phyloP scores from a whole-genome alignment of 805 yeast species.

The Osmozyma mogii region DNA sequence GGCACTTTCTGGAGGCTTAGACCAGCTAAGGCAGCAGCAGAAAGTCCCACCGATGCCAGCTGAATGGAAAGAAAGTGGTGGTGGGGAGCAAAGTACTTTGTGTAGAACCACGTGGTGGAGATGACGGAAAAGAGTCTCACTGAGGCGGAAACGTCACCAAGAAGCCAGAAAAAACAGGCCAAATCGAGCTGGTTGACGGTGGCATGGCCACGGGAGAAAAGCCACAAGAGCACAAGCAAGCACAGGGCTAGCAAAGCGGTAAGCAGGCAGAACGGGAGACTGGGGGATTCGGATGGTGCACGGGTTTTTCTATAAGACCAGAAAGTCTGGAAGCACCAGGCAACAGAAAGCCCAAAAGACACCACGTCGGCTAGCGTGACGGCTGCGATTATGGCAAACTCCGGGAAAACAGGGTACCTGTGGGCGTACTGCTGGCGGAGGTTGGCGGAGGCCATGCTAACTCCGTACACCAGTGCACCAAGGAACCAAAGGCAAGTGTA shows the following conservation, averaged over 20 bases:
- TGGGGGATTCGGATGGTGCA: slow-evolving; percentile 1
- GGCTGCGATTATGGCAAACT: neutral
- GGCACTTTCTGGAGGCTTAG: neutral
- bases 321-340: slow-evolving; percentile 1
- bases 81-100: slow-evolving; percentile 1
- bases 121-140: slow-evolving; percentile 9
- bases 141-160: slow-evolving; percentile 7
- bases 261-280: slow-evolving; percentile 2
- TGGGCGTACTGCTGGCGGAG: slow-evolving; percentile 5
- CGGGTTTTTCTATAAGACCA: neutral
- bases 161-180: slow-evolving; percentile 8
- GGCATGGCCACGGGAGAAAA: slow-evolving; percentile 4
- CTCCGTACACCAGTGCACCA: too few relatives aligned
- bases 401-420: slow-evolving; percentile 8
- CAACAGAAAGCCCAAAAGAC: slow-evolving; percentile 1
- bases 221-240: slow-evolving; percentile 3
- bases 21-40: slow-evolving; percentile 1
- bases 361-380: neutral
- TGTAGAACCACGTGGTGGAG: slow-evolving; percentile 11
- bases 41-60: neutral
- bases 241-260: slow-evolving; percentile 3
- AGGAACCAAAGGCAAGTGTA: too few relatives aligned
- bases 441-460: too few relatives aligned
- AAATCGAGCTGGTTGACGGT: slow-evolving; percentile 9
- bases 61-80: slow-evolving; percentile 2